Evolutionary conservation across 2,329 filamentous ascomycete species (phyloP).

Genomic region (Orbilia oligospora): DNA sequence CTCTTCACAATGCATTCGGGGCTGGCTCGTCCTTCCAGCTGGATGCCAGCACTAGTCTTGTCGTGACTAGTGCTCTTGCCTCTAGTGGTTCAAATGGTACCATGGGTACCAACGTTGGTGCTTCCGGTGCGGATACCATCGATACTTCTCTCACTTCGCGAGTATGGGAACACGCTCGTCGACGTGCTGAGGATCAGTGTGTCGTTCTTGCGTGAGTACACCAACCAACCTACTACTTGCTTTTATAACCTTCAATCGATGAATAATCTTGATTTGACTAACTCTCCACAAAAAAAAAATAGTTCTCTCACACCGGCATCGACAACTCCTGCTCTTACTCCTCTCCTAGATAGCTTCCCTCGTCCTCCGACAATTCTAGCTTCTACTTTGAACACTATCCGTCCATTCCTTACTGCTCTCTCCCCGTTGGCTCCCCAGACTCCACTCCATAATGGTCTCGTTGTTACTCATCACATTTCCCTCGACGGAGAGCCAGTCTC

Average conservation of each 20-base stretch:
- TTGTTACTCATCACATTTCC: constrained; percentile 78
- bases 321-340: constrained; percentile 84
- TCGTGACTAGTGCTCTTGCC: constrained; percentile 78
- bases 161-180: constrained; percentile 96
- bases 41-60: constrained; percentile 89
- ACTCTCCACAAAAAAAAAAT: neutral
- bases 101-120: constrained; percentile 52
- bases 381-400: constrained; percentile 83
- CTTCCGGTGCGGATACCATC: constrained; percentile 77
- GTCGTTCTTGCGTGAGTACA: constrained; percentile 83
- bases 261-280: constrained; percentile 11
- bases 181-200: constrained; percentile 94
- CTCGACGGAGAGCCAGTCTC: constrained; percentile 83
- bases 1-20: constrained; percentile 89
- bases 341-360: constrained; percentile 85
- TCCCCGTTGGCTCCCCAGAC: constrained; percentile 89
- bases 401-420: constrained; percentile 89
- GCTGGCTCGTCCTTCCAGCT: constrained; percentile 85
- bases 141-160: constrained; percentile 82
- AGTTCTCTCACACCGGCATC: constrained; percentile 71
- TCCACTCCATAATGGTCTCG: constrained; percentile 77
- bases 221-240: neutral
- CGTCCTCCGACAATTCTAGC: constrained; percentile 81
- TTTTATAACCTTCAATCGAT: neutral
- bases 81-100: constrained; percentile 61